Percentiles rank a stretch among this genome's conserved stretches.
Evolutionary conservation across 2,329 filamentous ascomycete species (phyloP).

Genomic region (Claviceps spartinae): DNA sequence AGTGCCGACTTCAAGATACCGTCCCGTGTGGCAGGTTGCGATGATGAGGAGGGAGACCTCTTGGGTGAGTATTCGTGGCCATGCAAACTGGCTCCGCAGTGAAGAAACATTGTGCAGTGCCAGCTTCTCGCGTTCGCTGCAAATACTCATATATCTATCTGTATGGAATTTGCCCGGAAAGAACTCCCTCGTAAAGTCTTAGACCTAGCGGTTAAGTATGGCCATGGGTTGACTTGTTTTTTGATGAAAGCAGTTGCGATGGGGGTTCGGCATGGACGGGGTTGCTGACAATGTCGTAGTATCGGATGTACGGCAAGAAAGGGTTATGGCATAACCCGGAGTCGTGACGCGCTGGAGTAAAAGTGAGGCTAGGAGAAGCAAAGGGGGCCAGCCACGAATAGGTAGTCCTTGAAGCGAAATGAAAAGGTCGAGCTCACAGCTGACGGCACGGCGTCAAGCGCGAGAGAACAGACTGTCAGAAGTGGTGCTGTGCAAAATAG

Average conservation of each 20-base stretch:
- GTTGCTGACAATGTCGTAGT: background rate
- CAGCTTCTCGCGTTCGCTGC: background rate
- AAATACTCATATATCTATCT: background rate
- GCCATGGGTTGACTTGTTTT: background rate
- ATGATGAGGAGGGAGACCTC: conserved; percentile 14
- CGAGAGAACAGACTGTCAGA: too few species aligned
- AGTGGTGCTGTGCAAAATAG: too few species aligned
- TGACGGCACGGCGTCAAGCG: too few species aligned
- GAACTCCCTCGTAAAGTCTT: background rate
- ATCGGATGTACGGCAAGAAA: background rate
- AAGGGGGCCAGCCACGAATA: background rate
- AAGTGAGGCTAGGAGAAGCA: background rate
- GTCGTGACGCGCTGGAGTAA: background rate
- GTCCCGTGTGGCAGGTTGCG: conserved; percentile 22
- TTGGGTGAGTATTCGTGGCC: conserved; percentile 43
- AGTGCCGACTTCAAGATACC: conserved; percentile 30
- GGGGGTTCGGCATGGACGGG: background rate
- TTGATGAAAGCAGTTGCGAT: background rate
- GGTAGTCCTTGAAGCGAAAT: background rate
- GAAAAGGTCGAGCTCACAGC: background rate
- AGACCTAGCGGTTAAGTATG: background rate
- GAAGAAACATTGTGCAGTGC: conserved; percentile 36
- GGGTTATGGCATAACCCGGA: too few species aligned
- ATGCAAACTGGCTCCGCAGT: conserved; percentile 44
- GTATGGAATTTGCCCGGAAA: background rate